Conservation (phyloP, 371 early-diverging fungal species). For the Actinomortierella ambigua region DNA sequence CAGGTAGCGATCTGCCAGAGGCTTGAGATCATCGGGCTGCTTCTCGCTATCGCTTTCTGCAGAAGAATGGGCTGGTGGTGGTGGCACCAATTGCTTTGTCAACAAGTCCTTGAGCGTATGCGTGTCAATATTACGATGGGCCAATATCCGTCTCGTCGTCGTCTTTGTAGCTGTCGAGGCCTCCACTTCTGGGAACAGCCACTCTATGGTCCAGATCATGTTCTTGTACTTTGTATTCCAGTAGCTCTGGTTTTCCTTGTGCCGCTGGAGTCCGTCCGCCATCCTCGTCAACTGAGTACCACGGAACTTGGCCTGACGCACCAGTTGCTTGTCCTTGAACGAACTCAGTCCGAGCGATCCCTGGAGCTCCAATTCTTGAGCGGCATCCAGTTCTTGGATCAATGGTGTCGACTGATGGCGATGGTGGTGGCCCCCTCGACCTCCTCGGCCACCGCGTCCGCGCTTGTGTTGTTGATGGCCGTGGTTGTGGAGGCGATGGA, state of each 20-base stretch:
- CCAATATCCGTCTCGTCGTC: conserved; percentile 13
- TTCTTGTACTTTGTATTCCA: conserved; percentile 41
- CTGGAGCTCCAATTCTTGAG: conserved; percentile 26
- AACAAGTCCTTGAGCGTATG: conserved; percentile 15
- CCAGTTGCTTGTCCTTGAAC: conserved; percentile 35
- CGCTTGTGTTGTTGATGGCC: too few species aligned
- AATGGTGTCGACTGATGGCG: too few species aligned
- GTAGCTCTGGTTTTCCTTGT: conserved; percentile 36
- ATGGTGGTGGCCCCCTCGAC: too few species aligned
- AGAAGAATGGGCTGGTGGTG: neutral
- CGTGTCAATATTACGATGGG: conserved; percentile 24
- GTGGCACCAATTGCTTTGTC: neutral
- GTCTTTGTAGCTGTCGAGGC: neutral
- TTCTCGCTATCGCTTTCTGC: conserved; percentile 4
- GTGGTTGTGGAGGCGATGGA: too few species aligned
- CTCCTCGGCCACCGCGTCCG: too few species aligned
- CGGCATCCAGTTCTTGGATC: conserved; percentile 6
- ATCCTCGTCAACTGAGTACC: conserved; percentile 34
- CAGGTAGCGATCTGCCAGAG: conserved; percentile 14
- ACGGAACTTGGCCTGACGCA: conserved; percentile 32
- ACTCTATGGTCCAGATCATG: conserved; percentile 40
- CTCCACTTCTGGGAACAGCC: conserved; percentile 31
- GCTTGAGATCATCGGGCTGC: neutral
- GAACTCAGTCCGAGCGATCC: conserved; percentile 31
- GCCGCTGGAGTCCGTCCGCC: conserved; percentile 37